Base-by-base conservation (phyloP, 495 filamentous ascomycete species). In the Hypoxylon fuscum region DNA sequence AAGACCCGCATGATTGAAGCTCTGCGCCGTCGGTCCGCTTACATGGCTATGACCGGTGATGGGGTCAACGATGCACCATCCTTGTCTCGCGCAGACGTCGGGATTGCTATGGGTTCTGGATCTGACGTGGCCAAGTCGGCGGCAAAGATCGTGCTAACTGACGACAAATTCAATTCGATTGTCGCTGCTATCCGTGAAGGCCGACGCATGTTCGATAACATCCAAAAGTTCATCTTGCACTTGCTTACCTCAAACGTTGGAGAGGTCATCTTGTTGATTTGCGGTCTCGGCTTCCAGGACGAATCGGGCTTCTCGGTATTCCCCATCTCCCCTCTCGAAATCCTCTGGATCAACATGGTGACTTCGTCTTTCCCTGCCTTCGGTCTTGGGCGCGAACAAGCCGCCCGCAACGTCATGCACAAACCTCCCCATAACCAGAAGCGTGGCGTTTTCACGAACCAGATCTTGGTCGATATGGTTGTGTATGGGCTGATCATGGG, bases 91-190 rank as follows among this genome's bases (percentile, higher is more conserved):
- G 89, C 91, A 2, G 91, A 95, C 63, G 89, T 93, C 6, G 91
- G 91, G 22, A 95, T 95, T 55, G 91, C 90, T 17, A 93, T 94
- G 90, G 91, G 90, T 11, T 84, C 87, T 40, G 93, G 92, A 3
- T 92, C 89, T 20, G 93, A 96, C 60, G 92, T 96, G n/a, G 92
- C 92, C 21, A 96, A 93, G 70, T 90, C 89, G 29, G 91, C 91
- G 1, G 87, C 91, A 3, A 92, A 93, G 71, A 92, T 96, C 68
- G 90, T 96, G 9, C 76, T 96, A 17, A 93, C 91, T 0, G 90
- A 95, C 72, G 92, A 96, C 73, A 94, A 96, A 72, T 95, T 95
- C 72, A 88, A 90, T 25, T 86, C 82, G 10, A 93, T 93, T 62
- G 87, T 92, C 2, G 86, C 84, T 18, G 88, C 88, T 5, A 85